Conservation (phyloP, 2,329 filamentous ascomycete species). For the Xylaria polymorpha region DNA sequence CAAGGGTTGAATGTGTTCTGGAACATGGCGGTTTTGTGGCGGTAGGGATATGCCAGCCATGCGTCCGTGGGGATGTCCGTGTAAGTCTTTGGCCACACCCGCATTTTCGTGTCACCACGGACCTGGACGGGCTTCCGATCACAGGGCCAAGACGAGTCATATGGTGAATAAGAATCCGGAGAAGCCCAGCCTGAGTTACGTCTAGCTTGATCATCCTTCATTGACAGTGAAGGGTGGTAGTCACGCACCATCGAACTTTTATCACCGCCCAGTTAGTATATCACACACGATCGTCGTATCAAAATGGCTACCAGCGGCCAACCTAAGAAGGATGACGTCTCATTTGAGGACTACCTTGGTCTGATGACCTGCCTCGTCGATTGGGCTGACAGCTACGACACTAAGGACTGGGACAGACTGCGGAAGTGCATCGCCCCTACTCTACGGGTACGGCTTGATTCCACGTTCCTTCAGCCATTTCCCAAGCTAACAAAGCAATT, state of each 20-base stretch:
- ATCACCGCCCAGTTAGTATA: neutral
- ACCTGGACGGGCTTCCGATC: constrained; percentile 24
- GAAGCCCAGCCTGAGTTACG: neutral
- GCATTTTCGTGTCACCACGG: constrained; percentile 9
- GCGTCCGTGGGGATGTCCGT: constrained; percentile 39
- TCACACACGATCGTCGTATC: neutral
- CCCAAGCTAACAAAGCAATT: neutral
- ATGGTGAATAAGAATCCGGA: neutral
- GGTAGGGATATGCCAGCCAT: constrained; percentile 7
- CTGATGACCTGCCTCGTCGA: constrained; percentile 56
- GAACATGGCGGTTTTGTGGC: constrained; percentile 10
- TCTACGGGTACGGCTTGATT: constrained; percentile 55
- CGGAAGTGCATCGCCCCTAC: constrained; percentile 71
- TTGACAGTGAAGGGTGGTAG: neutral
- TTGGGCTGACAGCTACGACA: constrained; percentile 73
- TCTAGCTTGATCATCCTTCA: neutral
- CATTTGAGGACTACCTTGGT: constrained; percentile 50
- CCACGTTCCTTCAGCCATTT: neutral
- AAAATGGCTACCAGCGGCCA: constrained; percentile 31
- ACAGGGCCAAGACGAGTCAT: neutral
- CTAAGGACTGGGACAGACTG: constrained; percentile 71
- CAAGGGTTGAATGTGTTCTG: neutral
- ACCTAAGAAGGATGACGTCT: constrained; percentile 35
- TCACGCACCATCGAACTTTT: neutral
- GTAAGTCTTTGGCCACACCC: neutral